Base-by-base conservation (phyloP, 345 rosid genomes). In the Euphorbia tirucalli region DNA sequence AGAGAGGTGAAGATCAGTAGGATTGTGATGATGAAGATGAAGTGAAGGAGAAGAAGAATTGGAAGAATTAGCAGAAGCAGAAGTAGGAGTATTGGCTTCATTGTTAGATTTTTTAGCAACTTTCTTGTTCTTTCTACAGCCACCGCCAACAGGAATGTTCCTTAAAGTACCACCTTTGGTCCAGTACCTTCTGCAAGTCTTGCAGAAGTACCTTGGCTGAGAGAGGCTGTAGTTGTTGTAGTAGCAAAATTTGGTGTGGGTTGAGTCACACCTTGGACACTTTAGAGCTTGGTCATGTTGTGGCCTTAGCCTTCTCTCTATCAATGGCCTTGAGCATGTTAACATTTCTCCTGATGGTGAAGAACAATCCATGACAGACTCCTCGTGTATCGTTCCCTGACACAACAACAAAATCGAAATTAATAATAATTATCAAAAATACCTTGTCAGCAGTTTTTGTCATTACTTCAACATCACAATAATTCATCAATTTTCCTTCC, bases 201-300 rank as follows among this genome's bases (percentile, higher is more conserved):
- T 94, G 91, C 98, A 94, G 67, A 94, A 92, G 88, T 94, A 92
- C 76, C 98, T 83, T 9, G 98, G 98, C 85, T 94, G 98, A 25
- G 96, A 87, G 74, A 94, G 95, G 78, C 97, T 94, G 79, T 94
- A 94, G 81, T 94, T 94, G 88, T 94, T 94, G 89, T 94, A 94
- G 87, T 94, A 94, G 65, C 98, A 94, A 61, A 94, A 94, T 74
- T 94, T 94, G 77, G 98, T 94, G 87, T 87, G 92, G 6, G 96
- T 76, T 7, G 97, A 94, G 68, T 94, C 96, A 65, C 98, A 94
- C 80, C 98, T 85, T 1, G 98, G 98, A 62, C 98, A 94, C 70
- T 94, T 94, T 31, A 92, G 86, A 50, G 93, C 90, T 72, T 90
- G 96, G 84, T 91, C 98, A 22, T 87, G 97, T 35, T 67, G 98